phyloP scores from a whole-genome alignment of 2,329 filamentous ascomycete species.

The Fusarium avenaceum region DNA sequence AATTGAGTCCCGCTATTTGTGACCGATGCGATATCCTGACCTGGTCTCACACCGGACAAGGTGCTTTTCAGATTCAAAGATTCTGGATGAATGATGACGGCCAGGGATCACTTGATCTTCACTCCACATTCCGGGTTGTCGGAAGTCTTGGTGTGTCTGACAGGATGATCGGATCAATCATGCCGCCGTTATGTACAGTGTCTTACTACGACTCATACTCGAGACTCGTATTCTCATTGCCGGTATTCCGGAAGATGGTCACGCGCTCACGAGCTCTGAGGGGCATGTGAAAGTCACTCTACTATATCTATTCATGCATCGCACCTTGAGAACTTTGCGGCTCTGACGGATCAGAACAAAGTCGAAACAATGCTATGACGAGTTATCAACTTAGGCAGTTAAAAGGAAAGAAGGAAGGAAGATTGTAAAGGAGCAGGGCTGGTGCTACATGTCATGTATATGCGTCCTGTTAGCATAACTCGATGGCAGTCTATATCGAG shows the following conservation, averaged over 20 bases:
- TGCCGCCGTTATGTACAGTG: conserved; percentile 18
- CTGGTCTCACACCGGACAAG: not conserved
- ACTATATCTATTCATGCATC: conserved; percentile 12
- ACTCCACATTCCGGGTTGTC: conserved; percentile 37
- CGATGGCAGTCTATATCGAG: too few species aligned
- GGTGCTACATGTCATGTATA: not conserved
- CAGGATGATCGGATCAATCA: conserved; percentile 35
- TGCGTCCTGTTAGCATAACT: not conserved
- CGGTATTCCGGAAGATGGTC: conserved; percentile 18
- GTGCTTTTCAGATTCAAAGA: not conserved
- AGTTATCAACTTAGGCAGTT: not conserved
- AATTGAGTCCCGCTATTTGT: not conserved
- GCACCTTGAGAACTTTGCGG: conserved; percentile 40
- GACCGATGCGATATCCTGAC: conserved; percentile 6
- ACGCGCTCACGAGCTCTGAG: conserved; percentile 36
- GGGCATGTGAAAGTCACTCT: conserved; percentile 36
- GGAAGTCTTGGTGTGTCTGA: conserved; percentile 7
- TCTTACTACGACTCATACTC: not conserved
- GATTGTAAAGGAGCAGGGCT: not conserved
- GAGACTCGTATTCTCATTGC: conserved; percentile 37
- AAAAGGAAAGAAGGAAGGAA: not conserved
- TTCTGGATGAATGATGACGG: not conserved
- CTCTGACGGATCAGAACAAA: conserved; percentile 21
- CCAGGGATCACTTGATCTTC: conserved; percentile 7
- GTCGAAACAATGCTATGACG: conserved; percentile 28